Base-by-base conservation (phyloP, 257 asterid genomes). In the Craterostigma plantagineum region DNA sequence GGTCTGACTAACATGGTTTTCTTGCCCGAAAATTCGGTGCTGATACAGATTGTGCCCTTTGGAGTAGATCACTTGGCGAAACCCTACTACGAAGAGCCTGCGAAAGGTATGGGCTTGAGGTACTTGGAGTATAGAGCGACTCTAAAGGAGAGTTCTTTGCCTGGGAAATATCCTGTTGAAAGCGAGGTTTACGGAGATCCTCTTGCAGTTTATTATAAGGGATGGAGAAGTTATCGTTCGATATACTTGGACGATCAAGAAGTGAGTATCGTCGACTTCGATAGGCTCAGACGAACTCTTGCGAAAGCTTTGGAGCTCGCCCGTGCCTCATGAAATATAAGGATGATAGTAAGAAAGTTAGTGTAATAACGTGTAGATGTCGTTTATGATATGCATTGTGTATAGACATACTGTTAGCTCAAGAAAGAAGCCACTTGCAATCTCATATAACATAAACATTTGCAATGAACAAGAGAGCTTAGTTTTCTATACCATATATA, bases 1-100 rank as follows among this genome's bases (percentile, higher is more conserved):
- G 79, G 79, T 3, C 63, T 71, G 9, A 57, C 69, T 4, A 66
- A 71, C 42, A 67, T 71, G 69, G 72, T 71, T 14, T 71, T 53
- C 34, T 58, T 71, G 10, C 75, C 79, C 4, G 63, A 71, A 51
- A 60, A 63, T 5, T 67, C 79, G 8, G 42, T 62, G 17, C 52
- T 71, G 34, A 51, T 71, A 43, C 75, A 71, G 44, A 55, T 71
- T 0, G 55, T 71, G 35, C 71, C 75, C 3, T 45, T 11, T 8
- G 45, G 45, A 14, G 47, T 60, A 52, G 58, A 64, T 14, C 53
- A 51, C 49, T 11, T 64, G 42, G 70, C 72, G 10, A 53, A 16
- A 17, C 34, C 35, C 4, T 53, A 49, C 7, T 68, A n/a, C 39
- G 36, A 45, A 47, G 58, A 34, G 13, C 72, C 73, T 34, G 48